Percentiles rank a stretch among this genome's conserved stretches.
phyloP scores from a whole-genome alignment of 257 asterid species.

The Solanum sitiens region DNA sequence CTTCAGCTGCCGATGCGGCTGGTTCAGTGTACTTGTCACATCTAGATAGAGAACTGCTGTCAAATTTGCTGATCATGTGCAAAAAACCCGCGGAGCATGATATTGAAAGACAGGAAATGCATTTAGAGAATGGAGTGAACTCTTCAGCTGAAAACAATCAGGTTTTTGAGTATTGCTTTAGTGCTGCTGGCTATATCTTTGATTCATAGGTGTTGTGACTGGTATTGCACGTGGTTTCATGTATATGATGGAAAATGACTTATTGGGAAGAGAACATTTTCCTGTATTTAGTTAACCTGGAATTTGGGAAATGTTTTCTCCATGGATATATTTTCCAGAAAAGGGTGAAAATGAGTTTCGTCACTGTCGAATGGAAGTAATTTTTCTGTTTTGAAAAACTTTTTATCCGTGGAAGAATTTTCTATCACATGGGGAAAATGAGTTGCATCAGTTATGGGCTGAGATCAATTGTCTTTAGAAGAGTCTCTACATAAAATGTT shows the following conservation, averaged over 20 bases:
- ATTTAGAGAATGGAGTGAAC: constrained; percentile 36
- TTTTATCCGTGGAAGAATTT: neutral
- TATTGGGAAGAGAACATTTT: neutral
- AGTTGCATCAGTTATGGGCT: no score
- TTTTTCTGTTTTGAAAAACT: neutral
- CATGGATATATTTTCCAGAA: neutral
- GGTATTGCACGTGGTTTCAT: neutral
- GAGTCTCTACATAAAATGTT: neutral
- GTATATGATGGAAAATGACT: neutral
- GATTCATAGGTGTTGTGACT: neutral
- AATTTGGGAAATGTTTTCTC: neutral
- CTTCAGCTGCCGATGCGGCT: constrained; percentile 98
- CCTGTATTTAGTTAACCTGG: neutral
- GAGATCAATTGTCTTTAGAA: neutral
- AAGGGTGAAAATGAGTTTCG: neutral
- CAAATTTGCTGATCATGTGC: constrained; percentile 95
- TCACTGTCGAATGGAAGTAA: neutral
- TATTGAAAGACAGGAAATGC: constrained; percentile 21
- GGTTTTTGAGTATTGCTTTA: neutral
- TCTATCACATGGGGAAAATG: neutral
- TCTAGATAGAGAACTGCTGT: constrained; percentile 76
- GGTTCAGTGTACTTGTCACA: constrained; percentile 87
- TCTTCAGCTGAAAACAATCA: constrained; percentile 7
- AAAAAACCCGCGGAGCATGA: constrained; percentile 45
- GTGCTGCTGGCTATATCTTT: neutral